Percentiles rank a stretch among this genome's conserved stretches.
Evolutionary conservation across 257 asterid species (phyloP).

Genomic region (Leptodermis oblonga): DNA sequence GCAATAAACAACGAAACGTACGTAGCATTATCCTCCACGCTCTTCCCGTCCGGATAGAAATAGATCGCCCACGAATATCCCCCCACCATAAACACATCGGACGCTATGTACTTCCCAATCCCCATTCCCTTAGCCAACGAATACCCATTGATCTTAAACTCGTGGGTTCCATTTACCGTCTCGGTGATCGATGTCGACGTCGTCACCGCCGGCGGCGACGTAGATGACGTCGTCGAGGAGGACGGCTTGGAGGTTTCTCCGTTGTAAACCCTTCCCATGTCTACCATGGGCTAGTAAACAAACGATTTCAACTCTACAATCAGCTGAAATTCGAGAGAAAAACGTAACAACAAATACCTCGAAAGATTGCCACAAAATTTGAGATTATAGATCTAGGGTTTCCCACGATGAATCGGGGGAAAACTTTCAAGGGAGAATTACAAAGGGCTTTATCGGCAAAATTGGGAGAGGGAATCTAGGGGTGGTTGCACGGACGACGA

Average conservation of each 20-base stretch:
- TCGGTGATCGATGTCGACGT: conserved; percentile 74
- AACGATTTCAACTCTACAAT: background rate
- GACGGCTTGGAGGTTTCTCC: conserved; percentile 49
- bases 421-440: background rate
- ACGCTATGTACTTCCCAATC: conserved; percentile 78
- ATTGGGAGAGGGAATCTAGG: conserved; percentile 18
- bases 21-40: conserved; percentile 74
- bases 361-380: too few relatives aligned
- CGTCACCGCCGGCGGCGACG: conserved; percentile 46
- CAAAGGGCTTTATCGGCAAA: background rate
- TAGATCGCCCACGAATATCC: conserved; percentile 92
- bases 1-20: conserved; percentile 85
- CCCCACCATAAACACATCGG: conserved; percentile 84
- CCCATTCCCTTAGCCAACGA: conserved; percentile 81
- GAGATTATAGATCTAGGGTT: conserved; percentile 37
- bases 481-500: background rate
- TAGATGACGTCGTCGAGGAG: conserved; percentile 37
- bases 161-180: conserved; percentile 79
- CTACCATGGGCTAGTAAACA: conserved; percentile 25
- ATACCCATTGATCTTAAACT: conserved; percentile 79
- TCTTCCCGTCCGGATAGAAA: conserved; percentile 95
- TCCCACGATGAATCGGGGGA: background rate
- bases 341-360: too few relatives aligned
- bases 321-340: background rate
- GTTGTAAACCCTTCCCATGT: conserved; percentile 62